Evolutionary conservation across 805 yeast species (phyloP).

Genomic region (Pichia cephalocereana): DNA sequence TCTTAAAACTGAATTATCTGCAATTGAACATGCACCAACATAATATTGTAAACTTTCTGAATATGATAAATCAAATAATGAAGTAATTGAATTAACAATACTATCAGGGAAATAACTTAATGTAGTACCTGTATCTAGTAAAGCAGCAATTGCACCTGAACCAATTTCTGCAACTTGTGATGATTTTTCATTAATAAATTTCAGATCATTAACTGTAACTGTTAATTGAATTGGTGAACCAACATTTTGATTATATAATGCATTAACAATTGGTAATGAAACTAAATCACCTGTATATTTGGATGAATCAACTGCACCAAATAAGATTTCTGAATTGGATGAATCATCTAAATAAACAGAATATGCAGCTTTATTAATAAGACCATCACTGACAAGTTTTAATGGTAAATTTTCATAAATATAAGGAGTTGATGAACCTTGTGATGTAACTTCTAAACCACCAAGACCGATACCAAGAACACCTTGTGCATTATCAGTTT

Average conservation of each 20-base stretch:
- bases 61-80: constrained; percentile 33
- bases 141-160: constrained; percentile 28
- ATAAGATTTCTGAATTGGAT: constrained; percentile 48
- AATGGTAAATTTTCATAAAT: constrained; percentile 60
- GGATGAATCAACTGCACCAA: constrained; percentile 64
- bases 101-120: constrained; percentile 35
- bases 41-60: constrained; percentile 36
- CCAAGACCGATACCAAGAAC: constrained; percentile 68
- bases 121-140: constrained; percentile 55
- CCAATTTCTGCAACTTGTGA: constrained; percentile 17
- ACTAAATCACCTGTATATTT: constrained; percentile 47
- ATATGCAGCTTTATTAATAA: constrained; percentile 46
- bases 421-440: constrained; percentile 19
- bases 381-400: constrained; percentile 47
- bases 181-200: constrained; percentile 5
- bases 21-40: constrained; percentile 33
- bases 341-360: constrained; percentile 50
- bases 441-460: constrained; percentile 53
- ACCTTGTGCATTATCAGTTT: constrained; percentile 55
- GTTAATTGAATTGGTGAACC: constrained; percentile 36
- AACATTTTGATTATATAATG: constrained; percentile 26
- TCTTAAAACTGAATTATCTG: constrained; percentile 23
- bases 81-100: constrained; percentile 19
- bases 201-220: constrained; percentile 36
- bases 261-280: constrained; percentile 44